Evolutionary conservation across 257 asterid genomes (phyloP), one percentile per base, ranked within the genome.

Genomic region (Voacanga thouarsii): DNA sequence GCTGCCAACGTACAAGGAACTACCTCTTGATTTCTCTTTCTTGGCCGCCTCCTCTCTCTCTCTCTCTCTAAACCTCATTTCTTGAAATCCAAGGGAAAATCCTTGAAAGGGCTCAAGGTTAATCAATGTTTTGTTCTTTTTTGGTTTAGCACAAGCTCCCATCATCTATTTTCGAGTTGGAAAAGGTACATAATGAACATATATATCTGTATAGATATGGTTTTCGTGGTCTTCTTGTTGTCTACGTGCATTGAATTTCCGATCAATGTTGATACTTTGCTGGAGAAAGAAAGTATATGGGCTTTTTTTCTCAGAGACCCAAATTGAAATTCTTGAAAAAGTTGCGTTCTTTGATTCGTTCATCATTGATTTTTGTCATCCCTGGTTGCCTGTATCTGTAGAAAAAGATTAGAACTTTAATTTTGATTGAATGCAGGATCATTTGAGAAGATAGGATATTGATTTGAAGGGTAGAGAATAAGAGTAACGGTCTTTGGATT

Each of bases 191-290:
- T 16, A 51, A 44, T 24, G 15, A 77, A 45, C 56, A 76, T 60
- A 28, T 74, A 10, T 23, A 2, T 50, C 37, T 53, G 1, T 53
- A 23, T 53, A 44, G 9, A 44, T 0, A 44, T 49, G 16, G 16
- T 51, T 69, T 56, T 74, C 18, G 74, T 26, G 76, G 55, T 72
- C 53, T 55, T 24, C 7, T 12, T 14, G 39, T 74, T 51, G 75
- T 66, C 56, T 37, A 19, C 47, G 53, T 39, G 26, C 53, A 57
- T 77, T 80, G 82, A 75, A 82, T 75, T 77, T 85, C 63, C 14
- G 50, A 72, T 75, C 61, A 67, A 74, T 71, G 72, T 85, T 78
- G 81, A 44, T 75, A 78, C 39, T 74, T 72, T 77, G 80, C 56
- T 57, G 51, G 51, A 75, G 71, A 79, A 81, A 85, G 68, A 78